A percentile compares a stretch with the other conserved stretches of the same genome.
Evolutionary conservation across 768 basidiomycete genomes (phyloP).

Genomic region (Rhizopogon salebrosus): DNA sequence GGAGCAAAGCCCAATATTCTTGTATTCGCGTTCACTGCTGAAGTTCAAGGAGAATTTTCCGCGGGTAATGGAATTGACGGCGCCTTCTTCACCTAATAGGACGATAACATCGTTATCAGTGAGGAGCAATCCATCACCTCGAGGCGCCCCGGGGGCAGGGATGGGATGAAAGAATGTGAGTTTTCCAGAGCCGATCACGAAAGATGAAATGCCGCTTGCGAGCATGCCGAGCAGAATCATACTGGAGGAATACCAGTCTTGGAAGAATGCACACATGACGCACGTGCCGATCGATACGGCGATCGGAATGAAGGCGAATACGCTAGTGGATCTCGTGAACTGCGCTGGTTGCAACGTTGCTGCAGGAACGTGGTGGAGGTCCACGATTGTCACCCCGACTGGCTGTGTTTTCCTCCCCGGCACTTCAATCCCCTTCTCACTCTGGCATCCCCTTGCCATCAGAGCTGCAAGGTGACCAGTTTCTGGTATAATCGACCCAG

Average conservation of each 20-base stretch:
- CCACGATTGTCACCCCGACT: conserved; percentile 23
- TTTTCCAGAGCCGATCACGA: conserved; percentile 28
- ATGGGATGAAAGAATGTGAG: conserved; percentile 23
- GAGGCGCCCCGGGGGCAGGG: conserved; percentile 19
- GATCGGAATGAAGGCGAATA: conserved; percentile 28
- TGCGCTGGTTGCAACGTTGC: conserved; percentile 13
- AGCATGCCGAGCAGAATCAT: conserved; percentile 31
- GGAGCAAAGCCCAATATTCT: conserved; percentile 26
- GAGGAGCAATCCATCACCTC: conserved; percentile 26
- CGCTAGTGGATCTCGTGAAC: conserved; percentile 13
- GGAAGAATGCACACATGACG: conserved; percentile 20
- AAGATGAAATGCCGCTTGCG: conserved; percentile 25
- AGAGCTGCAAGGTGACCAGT: conserved; percentile 28
- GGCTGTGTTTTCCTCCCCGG: conserved; percentile 19
- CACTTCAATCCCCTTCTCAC: conserved; percentile 9
- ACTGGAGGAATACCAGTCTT: conserved; percentile 29
- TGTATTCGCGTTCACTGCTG: conserved; percentile 19
- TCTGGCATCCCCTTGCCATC: conserved; percentile 20
- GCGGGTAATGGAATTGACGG: conserved; percentile 27
- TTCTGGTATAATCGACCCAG: conserved; percentile 25
- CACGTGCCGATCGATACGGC: conserved; percentile 23
- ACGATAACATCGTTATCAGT: conserved; percentile 22
- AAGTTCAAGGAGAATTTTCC: conserved; percentile 27
- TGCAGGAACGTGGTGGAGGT: conserved; percentile 19
- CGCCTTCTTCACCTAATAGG: conserved; percentile 23